phyloP scores from a whole-genome alignment of 352 stramenopile species.

The Blastocystis sp. region DNA sequence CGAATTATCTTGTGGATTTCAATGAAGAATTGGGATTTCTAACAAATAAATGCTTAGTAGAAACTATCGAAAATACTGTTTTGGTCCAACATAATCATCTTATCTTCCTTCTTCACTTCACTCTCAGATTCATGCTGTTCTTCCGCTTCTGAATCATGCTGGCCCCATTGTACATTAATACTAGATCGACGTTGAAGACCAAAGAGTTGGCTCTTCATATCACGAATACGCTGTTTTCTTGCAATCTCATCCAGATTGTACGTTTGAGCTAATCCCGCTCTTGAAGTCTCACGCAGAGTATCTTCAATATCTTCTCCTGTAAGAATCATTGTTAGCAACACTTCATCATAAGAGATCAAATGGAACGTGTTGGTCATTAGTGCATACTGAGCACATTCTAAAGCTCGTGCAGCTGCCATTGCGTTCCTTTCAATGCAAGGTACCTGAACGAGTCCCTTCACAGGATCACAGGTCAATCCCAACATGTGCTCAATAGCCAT shows the following conservation, averaged over 20 bases:
- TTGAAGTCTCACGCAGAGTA: constrained; percentile 40
- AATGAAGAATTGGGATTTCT: background rate
- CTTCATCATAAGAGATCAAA: constrained; percentile 30
- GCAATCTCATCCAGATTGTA: constrained; percentile 55
- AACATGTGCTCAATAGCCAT: constrained; percentile 65
- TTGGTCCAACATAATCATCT: constrained; percentile 47
- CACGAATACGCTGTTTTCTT: background rate
- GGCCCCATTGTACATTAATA: background rate
- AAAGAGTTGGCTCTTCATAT: background rate
- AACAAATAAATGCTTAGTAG: background rate
- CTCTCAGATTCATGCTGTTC: background rate
- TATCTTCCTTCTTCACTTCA: background rate
- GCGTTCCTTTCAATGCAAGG: constrained; percentile 65
- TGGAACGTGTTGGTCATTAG: constrained; percentile 46
- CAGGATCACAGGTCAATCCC: constrained; percentile 64
- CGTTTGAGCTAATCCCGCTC: constrained; percentile 35
- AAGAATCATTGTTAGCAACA: constrained; percentile 47
- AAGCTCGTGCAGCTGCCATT: constrained; percentile 64
- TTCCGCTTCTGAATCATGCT: background rate
- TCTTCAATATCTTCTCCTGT: constrained; percentile 58
- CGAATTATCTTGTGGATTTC: background rate
- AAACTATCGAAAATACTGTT: constrained; percentile 53
- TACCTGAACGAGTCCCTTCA: constrained; percentile 65
- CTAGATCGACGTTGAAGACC: background rate
- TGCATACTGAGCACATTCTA: constrained; percentile 60